These are phyloP conservation scores for Craspedostauros australis DNA, from an alignment of 108 stramenopile species.

Conservation along the genomic window DNA sequence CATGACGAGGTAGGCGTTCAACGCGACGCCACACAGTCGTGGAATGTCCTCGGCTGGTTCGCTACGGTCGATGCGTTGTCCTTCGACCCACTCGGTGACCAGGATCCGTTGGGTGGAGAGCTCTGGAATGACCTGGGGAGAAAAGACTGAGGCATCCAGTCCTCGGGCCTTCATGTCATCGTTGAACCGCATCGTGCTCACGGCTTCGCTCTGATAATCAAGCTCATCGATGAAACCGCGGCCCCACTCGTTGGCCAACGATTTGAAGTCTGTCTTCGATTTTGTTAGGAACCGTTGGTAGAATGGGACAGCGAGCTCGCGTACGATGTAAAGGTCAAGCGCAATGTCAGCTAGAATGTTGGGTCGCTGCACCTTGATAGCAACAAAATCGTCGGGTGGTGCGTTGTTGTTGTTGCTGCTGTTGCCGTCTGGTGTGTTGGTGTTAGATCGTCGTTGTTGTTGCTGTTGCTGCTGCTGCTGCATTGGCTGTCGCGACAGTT, in stretches of 20 bases:
- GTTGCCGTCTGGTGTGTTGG: too few relatives aligned
- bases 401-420: too few relatives aligned
- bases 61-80: conserved; percentile 47
- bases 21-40: conserved; percentile 55
- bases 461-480: conserved; percentile 18
- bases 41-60: conserved; percentile 40
- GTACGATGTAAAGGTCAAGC: conserved; percentile 70
- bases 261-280: conserved; percentile 44
- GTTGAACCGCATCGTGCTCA: conserved; percentile 46
- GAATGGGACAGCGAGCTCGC: conserved; percentile 39
- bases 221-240: conserved; percentile 78
- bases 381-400: too few relatives aligned
- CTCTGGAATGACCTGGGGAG: conserved; percentile 50
- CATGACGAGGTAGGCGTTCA: conserved; percentile 71
- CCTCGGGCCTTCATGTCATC: conserved; percentile 44
- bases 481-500: conserved; percentile 29
- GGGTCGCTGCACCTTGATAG: conserved; percentile 87
- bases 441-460: conserved; percentile 1
- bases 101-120: conserved; percentile 51
- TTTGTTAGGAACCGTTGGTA: conserved; percentile 33
- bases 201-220: conserved; percentile 73
- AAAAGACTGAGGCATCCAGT: conserved; percentile 40
- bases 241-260: conserved; percentile 77
- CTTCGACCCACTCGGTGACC: conserved; percentile 81
- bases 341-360: conserved; percentile 62